A percentile compares a stretch with the other conserved stretches of the same genome.
These are phyloP conservation scores for Purpureocillium lavendulum DNA, from an alignment of 2,329 filamentous ascomycete genomes.

Conservation along the genomic window DNA sequence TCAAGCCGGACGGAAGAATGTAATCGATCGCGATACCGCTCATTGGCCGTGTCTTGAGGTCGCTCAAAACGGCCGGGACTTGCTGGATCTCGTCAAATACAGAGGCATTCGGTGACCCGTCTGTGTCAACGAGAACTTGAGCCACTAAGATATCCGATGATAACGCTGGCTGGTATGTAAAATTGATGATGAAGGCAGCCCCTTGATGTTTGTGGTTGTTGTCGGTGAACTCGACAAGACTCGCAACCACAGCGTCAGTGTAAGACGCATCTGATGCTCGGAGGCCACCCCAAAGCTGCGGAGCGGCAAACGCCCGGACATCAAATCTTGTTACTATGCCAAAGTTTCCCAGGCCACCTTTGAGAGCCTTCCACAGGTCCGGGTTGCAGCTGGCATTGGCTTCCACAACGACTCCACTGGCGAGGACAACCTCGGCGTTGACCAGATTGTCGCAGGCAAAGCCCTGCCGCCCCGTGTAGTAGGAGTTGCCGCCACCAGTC, in stretches of 20 bases:
- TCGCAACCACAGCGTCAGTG: conserved; percentile 5
- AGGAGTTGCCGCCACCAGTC: conserved; percentile 30
- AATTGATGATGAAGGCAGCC: conserved; percentile 11
- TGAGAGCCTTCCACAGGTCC: conserved; percentile 34
- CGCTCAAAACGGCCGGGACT: conserved; percentile 3
- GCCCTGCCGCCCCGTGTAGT: conserved; percentile 15
- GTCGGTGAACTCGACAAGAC: conserved; percentile 9
- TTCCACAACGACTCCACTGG: conserved; percentile 26
- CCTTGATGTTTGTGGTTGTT: conserved; percentile 11
- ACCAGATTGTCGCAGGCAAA: conserved; percentile 28
- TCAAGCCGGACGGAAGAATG: conserved; percentile 2
- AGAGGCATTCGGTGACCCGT: too few species aligned
- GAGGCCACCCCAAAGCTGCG: conserved; percentile 13
- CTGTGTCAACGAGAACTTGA: conserved; percentile 5
- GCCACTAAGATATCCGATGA: conserved; percentile 9
- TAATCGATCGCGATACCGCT: conserved; percentile 5
- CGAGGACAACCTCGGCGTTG: conserved; percentile 30
- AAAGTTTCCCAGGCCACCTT: conserved; percentile 36
- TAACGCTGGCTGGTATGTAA: conserved; percentile 9
- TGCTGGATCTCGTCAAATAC: conserved; percentile 4
- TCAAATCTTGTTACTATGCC: conserved; percentile 20
- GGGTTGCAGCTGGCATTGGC: conserved; percentile 22
- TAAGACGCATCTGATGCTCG: conserved; percentile 9
- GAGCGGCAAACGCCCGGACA: conserved; percentile 6
- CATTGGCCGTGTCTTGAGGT: conserved; percentile 3